phyloP scores from a whole-genome alignment of 768 basidiomycete genomes.

The Mycena capillaripes region DNA sequence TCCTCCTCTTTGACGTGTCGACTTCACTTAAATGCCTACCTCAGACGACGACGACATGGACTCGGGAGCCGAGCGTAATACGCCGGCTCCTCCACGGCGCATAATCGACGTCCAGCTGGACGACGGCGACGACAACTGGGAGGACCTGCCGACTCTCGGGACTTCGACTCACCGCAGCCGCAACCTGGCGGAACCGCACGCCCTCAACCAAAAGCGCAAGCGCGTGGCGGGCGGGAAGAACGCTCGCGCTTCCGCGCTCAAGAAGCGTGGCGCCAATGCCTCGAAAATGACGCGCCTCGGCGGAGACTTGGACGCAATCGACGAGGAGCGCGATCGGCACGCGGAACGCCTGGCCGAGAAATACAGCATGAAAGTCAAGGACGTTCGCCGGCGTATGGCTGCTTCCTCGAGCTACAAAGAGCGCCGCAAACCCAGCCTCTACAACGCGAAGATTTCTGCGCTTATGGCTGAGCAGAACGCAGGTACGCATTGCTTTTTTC shows the following conservation, averaged over 20 bases:
- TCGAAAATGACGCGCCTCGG: not conserved
- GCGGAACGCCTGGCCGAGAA: not conserved
- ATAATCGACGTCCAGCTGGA: constrained; percentile 1
- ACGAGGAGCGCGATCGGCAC: not conserved
- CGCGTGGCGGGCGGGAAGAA: not conserved
- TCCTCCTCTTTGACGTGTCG: not conserved
- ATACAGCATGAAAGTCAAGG: not conserved
- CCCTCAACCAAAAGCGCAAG: not conserved
- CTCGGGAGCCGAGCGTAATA: not conserved
- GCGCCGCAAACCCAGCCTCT: not conserved
- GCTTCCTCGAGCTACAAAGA: not conserved
- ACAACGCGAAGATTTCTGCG: not conserved
- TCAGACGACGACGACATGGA: not conserved
- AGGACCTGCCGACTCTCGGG: not conserved
- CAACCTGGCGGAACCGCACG: not conserved
- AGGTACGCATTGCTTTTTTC: not conserved
- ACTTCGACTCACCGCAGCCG: constrained; percentile 9
- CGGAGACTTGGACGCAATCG: not conserved
- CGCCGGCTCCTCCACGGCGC: not conserved
- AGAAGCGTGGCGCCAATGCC: not conserved
- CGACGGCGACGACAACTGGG: not conserved
- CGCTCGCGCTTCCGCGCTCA: not conserved
- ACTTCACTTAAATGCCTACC: not conserved
- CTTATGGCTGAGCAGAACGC: not conserved
- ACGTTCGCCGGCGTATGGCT: not conserved